Base-by-base conservation (phyloP, 2,329 filamentous ascomycete species). In the Karstenula rhodostoma region DNA sequence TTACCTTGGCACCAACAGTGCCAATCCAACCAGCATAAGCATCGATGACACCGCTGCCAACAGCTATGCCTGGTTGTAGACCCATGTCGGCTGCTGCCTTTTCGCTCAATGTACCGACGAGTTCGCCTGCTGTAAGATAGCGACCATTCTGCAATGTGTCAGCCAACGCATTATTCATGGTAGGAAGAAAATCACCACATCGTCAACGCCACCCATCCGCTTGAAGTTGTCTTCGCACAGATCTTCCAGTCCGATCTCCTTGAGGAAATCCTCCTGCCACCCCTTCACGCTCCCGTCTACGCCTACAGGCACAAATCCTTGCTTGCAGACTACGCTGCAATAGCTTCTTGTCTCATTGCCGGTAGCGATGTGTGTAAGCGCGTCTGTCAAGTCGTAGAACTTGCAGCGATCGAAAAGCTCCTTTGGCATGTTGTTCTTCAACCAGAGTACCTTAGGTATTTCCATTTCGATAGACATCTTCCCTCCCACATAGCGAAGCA, bases 401-500 rank as follows among this genome's bases (percentile, higher is more conserved):
- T 97, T 97, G 88, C 94, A 97, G 63, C 90, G 89, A 58, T 90
- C 89, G 72, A 98, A 99, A 17, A 95, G 84, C 71, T 97, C 92
- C 57, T 90, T 85, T 2, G 95, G 91, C 95, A 99, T 98, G 81
- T 98, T 87, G 80, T 97, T 97, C 86, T 98, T 98, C 75, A 99
- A 85, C 95, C 95, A 99, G 59, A 98, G 85, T 1, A 97, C 92
- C 82, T 99, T 99, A 65, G 95, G 95, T 58, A 99, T 96, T 79
- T 99, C 95, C 95, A 99, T 99, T 83, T 99, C 95, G 67, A 97
- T 94, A 77, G 93, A 97, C 95, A 99, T 99, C 77, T 91, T 94
- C 65, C 95, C 95, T 69, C 95, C 95, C 19, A 99, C 95, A 75
- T 99, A 99, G 73, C 93, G 91, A 60, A 99, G 87, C 56, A 99